These are phyloP conservation scores for Talaromyces sp. DNA, from an alignment of 2,329 filamentous ascomycete genomes.

Conservation along the genomic window DNA sequence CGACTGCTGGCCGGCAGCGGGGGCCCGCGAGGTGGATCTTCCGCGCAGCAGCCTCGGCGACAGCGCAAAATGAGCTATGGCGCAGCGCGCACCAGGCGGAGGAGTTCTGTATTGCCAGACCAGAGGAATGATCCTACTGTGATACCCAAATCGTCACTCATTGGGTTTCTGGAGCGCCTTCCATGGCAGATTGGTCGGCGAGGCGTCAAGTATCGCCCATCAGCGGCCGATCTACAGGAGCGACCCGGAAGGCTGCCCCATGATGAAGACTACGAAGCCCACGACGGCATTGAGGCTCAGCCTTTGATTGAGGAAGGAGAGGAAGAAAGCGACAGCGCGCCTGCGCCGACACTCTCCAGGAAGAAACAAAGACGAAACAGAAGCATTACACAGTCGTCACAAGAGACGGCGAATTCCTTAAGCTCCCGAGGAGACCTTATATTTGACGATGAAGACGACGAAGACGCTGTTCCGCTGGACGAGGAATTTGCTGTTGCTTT, in stretches of 20 bases:
- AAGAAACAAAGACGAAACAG: constrained; percentile 49
- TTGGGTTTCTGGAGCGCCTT: constrained; percentile 76
- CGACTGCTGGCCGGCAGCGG: constrained; percentile 67
- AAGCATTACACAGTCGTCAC: constrained; percentile 73
- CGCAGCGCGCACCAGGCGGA: constrained; percentile 58
- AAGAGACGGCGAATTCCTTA: constrained; percentile 76
- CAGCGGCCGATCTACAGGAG: constrained; percentile 83
- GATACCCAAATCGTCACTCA: constrained; percentile 78
- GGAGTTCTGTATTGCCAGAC: constrained; percentile 52
- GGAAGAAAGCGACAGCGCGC: constrained; percentile 27
- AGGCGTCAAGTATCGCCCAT: constrained; percentile 80
- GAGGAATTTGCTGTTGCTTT: constrained; percentile 87
- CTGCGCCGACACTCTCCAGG: neutral
- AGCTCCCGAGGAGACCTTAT: constrained; percentile 87
- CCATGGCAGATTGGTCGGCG: constrained; percentile 78
- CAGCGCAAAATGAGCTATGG: constrained; percentile 89
- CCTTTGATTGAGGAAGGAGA: constrained; percentile 64
- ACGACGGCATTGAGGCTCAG: constrained; percentile 25
- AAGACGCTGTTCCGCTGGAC: constrained; percentile 86
- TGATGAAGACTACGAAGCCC: constrained; percentile 46
- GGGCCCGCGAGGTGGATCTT: constrained; percentile 23
- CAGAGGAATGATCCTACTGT: constrained; percentile 67
- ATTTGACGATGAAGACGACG: constrained; percentile 85
- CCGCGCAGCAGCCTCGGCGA: constrained; percentile 59
- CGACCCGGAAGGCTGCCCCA: constrained; percentile 59